Conservation (phyloP, 192 early-diverging fungal genomes). For the Backusella psychrophila region DNA sequence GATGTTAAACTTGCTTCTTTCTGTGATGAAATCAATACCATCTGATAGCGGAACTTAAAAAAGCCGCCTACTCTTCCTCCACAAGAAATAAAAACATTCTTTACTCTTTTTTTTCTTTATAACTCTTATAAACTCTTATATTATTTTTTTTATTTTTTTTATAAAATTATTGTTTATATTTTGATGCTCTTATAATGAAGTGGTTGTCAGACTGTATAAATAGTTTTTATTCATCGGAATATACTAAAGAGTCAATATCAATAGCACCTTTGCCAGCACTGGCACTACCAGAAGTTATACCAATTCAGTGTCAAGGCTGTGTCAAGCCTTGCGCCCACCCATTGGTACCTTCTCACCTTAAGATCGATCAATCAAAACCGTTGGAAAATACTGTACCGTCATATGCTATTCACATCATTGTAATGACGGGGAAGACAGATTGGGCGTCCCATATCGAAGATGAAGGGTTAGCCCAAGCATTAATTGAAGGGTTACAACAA, state of each 20-base stretch:
- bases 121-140: background rate
- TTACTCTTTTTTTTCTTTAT: background rate
- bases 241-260: background rate
- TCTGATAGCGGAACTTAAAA: slow-evolving; percentile 6
- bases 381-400: slow-evolving; percentile 15
- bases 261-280: background rate
- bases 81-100: background rate
- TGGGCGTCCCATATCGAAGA: slow-evolving; percentile 17
- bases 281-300: background rate
- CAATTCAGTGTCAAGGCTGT: slow-evolving; percentile 9
- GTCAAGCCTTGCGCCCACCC: slow-evolving; percentile 6
- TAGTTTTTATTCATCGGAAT: slow-evolving; percentile 13
- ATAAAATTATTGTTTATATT: background rate
- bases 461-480: slow-evolving; percentile 9
- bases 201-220: slow-evolving; percentile 10
- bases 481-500: background rate
- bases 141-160: background rate
- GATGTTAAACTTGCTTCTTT: slow-evolving; percentile 80
- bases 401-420: slow-evolving; percentile 12
- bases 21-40: slow-evolving; percentile 45
- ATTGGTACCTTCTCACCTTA: background rate
- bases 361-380: slow-evolving; percentile 15
- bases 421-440: slow-evolving; percentile 8
- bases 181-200: slow-evolving; percentile 1
- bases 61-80: background rate